Evolutionary conservation across 805 yeast genomes (phyloP), one percentile per base, ranked within the genome.

Genomic region (Torulaspora quercuum): DNA sequence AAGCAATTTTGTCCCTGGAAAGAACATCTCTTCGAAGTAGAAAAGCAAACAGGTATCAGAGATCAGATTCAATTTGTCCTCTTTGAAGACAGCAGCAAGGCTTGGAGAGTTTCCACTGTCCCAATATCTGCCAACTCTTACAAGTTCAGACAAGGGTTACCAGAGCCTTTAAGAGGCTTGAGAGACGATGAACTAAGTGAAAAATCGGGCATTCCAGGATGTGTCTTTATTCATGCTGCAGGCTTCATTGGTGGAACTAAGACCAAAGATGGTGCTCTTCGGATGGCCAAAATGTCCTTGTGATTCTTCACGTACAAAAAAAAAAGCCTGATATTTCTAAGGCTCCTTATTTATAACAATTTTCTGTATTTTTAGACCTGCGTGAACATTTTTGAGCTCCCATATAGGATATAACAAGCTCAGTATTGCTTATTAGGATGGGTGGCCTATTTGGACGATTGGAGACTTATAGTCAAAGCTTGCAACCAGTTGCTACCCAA

Each of bases 181-280:
- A 78, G 98, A 59, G 98, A 92, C 58, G 90, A 84, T 19, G 83
- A 70, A 25, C 72, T 92, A 49, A 75, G 83, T 48, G 68, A 78
- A 47, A 66, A 73, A 48, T 69, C 87, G 22, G 96, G 95, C n/a
- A 75, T 92, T 37, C 78, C 76, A 20, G 95, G 85, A 6, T 85
- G 96, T 58, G 77, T 89, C 13, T 92, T 92, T 57, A 78, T 92
- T 40, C 98, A 92, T 53, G 96, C 97, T 28, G 85, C 95, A 26
- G 97, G 98, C 0, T 92, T 92, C 64, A 92, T 92, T 54, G 98
- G 98, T 29, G 98, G 98, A 36, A 86, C 90, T 39, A 71, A 78
- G 55, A 73, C 94, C 15, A 67, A 71, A 45, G 96, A 87, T 35
- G 82, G 84, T 20, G 97, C 81, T 9, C 58, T 87, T 40, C 63